Evolutionary conservation across 805 yeast genomes (phyloP), one percentile per base, ranked within the genome.

Genomic region (Pichia kluyveri): DNA sequence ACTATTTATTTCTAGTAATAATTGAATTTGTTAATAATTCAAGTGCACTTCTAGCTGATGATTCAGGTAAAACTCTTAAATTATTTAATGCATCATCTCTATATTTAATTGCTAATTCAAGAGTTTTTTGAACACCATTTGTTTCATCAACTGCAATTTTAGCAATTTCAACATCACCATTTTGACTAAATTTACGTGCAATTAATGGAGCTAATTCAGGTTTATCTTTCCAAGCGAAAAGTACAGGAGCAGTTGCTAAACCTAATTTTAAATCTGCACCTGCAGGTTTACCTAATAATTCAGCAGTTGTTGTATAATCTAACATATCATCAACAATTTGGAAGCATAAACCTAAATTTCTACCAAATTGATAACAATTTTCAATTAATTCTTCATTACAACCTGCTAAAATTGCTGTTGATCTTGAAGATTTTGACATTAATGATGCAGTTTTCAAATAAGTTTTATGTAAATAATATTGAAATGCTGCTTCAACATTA

Each of bases 301-400:
- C 79, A 18, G 87, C 86, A 31, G 90, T 80, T n/a, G 88, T 82
- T 0, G 97, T 88, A 65, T 87, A 93, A 67, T 93, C 99, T 54
- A 93, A 75, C 82, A 91, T 81, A 66, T 93, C 99, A 67, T 93
- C 99, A 18, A 93, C 95, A 50, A 93, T 76, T 69, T 91, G 99
- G 76, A 93, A 93, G 62, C 97, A 93, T 38, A 93, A 75, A 0
- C 99, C 99, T 48, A 93, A 70, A 64, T 90, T 89, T 56, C 95
- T 77, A 43, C 99, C 99, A 65, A 86, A 93, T 56, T 86, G 82
- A 66, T 91, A 93, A 58, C 95, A 83, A 50, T 82, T 76, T 50
- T 93, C 96, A 46, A 90, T 80, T n/a, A 86, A 74, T 15, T 72
- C 68, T 38, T 80, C 83, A 45, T 80, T 69, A 40, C 93, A 84